phyloP scores from a whole-genome alignment of 2,329 filamentous ascomycete genomes.

The Trichophyton schoenleinii region DNA sequence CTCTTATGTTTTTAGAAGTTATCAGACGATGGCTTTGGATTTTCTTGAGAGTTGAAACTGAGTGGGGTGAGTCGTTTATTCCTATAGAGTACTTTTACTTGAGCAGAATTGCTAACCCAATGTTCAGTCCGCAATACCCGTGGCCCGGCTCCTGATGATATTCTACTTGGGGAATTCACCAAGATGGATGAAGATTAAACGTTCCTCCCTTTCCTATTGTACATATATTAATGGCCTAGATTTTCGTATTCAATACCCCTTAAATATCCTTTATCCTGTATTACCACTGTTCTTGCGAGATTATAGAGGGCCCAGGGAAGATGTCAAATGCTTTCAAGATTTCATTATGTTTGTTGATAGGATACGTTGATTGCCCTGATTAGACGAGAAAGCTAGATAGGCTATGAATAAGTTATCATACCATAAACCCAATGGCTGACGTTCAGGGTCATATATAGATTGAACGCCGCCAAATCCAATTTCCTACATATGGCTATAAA shows the following conservation, averaged over 20 bases:
- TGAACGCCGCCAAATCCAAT: too few species aligned
- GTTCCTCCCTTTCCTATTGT: neutral
- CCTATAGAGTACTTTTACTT: neutral
- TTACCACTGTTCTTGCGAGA: neutral
- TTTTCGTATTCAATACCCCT: neutral
- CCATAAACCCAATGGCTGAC: too few species aligned
- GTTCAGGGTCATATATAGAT: too few species aligned
- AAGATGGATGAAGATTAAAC: constrained; percentile 50
- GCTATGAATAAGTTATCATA: too few species aligned
- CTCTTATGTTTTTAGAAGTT: constrained; percentile 78
- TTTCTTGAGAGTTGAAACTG: constrained; percentile 87
- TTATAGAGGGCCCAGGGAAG: neutral
- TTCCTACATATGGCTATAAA: too few species aligned
- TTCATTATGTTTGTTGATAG: too few species aligned
- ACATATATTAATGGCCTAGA: neutral
- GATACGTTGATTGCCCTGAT: too few species aligned
- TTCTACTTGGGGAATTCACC: constrained; percentile 61
- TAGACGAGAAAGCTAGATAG: too few species aligned
- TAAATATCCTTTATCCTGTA: neutral
- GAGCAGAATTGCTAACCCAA: constrained; percentile 3
- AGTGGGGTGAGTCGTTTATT: constrained; percentile 55
- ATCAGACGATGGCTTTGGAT: constrained; percentile 91
- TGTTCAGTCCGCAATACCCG: constrained; percentile 40
- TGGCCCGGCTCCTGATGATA: constrained; percentile 51
- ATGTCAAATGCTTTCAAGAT: too few species aligned